A percentile compares a stretch with the other conserved stretches of the same genome.
These are phyloP conservation scores for Solanum tarijense DNA, from an alignment of 257 asterid species.

Conservation along the genomic window DNA sequence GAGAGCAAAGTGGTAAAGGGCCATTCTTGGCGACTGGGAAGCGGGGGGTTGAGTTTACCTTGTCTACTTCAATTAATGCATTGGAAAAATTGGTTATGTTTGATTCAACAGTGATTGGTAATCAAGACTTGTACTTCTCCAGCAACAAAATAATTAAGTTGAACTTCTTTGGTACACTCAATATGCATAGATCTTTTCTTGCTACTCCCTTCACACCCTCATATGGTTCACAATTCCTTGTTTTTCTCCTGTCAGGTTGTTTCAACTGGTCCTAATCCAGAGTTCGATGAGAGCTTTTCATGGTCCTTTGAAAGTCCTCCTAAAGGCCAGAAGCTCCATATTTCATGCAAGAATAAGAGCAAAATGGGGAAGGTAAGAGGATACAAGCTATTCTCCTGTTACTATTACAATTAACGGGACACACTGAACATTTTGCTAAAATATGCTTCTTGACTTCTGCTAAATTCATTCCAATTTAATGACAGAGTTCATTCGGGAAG, in stretches of 20 bases:
- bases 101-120: not conserved
- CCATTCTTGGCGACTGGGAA: not conserved
- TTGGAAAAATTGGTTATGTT: not conserved
- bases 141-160: not conserved
- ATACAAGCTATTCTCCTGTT: not conserved
- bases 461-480: not conserved
- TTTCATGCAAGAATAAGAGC: constrained; percentile 99
- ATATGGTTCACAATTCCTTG: not conserved
- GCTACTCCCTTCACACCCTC: not conserved
- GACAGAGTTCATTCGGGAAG: constrained; percentile 93
- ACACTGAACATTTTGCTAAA: not conserved
- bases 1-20: not conserved
- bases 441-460: not conserved
- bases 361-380: constrained; percentile 88
- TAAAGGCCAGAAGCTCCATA: constrained; percentile 97
- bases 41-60: not conserved
- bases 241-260: constrained; percentile 42
- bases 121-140: not conserved
- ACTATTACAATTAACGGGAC: not conserved
- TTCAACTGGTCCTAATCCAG: constrained; percentile 95
- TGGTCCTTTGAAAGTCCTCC: constrained; percentile 99
- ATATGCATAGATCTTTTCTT: not conserved
- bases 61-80: not conserved
- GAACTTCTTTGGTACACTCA: not conserved
- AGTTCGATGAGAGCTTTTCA: constrained; percentile 89